Evolutionary conservation across 495 filamentous ascomycete species (phyloP), one percentile per base, ranked within the genome.

Genomic region (Geoglossum glabrum): DNA sequence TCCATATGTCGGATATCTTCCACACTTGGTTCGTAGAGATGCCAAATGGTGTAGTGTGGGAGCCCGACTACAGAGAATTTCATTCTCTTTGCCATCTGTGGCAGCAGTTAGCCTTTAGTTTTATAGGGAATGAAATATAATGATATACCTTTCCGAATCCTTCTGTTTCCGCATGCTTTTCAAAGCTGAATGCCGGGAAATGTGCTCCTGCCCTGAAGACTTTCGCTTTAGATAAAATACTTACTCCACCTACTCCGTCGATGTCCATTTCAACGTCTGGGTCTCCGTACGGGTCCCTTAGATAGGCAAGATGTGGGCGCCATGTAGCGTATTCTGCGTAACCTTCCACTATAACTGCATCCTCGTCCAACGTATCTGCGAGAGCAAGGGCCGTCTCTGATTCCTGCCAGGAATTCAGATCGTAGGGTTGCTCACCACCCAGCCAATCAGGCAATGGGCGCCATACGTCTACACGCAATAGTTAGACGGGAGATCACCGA

Each of bases 241-340:
- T 94, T 60, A 99, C 92, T 64, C 92, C 92, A 51, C 92, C 92
- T 19, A 99, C 88, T 56, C 92, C 92, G 64, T 99, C 92, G 62
- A 99, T 87, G 63, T 99, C 93, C 92, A 99, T 96, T 68, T 99
- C 93, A 83, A 97, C 94, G 68, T 99, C 93, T 1, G 89, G 89
- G 63, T 99, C 90, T 34, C 93, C 93, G 64, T 95, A 97, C 1
- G 93, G 93, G 67, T 99, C 93, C 17, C 93, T 82, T 1, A 99
- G 79, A 66, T 99, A 99, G 38, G 93, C 93, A 56, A 99, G 76
- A 77, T 99, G 93, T 26, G 93, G 93, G 57, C 93, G 75, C 90
- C 92, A 99, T 1, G 93, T 99, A 23, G 93, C 93, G 66, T 99
- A 99, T 73, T 99, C 93, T 36, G 93, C 93, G 65, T 99, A 99